These are phyloP conservation scores for Cladorrhinum sp. DNA, from an alignment of 2,329 filamentous ascomycete genomes.

Conservation along the genomic window DNA sequence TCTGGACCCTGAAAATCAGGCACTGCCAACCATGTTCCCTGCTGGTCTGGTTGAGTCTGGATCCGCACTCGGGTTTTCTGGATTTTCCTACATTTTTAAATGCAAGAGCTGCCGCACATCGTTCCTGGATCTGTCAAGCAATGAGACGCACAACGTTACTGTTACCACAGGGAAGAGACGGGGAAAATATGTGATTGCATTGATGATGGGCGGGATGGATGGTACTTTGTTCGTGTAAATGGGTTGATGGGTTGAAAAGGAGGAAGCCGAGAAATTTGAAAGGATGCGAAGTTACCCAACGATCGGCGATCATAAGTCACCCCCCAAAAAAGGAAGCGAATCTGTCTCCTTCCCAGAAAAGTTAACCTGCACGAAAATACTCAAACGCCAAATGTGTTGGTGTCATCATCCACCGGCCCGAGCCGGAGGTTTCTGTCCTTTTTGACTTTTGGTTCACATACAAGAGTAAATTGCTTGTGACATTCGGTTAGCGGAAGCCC, in stretches of 20 bases:
- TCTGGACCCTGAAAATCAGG: slow-evolving; percentile 13
- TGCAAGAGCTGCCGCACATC: not conserved
- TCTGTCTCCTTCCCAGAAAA: not conserved
- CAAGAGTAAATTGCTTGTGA: not conserved
- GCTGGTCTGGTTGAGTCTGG: not conserved
- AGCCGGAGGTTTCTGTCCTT: not conserved
- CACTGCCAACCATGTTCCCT: slow-evolving; percentile 1
- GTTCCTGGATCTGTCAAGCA: not conserved
- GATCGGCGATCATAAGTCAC: not conserved
- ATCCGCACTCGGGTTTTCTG: slow-evolving; percentile 13
- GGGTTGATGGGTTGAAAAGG: not conserved
- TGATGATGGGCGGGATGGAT: not conserved
- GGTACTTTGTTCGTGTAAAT: not conserved
- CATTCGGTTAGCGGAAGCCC: not conserved
- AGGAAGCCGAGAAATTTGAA: not conserved
- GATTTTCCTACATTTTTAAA: slow-evolving; percentile 8
- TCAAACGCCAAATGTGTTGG: not conserved
- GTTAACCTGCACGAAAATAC: not conserved
- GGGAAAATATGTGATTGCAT: not conserved
- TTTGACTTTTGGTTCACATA: not conserved
- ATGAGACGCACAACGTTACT: not conserved
- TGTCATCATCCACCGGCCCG: not conserved
- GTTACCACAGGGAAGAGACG: not conserved
- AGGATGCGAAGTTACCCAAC: not conserved
- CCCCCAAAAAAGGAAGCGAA: not conserved